Base-by-base conservation (phyloP, 768 basidiomycete species). In the Cubamyces lactineus region DNA sequence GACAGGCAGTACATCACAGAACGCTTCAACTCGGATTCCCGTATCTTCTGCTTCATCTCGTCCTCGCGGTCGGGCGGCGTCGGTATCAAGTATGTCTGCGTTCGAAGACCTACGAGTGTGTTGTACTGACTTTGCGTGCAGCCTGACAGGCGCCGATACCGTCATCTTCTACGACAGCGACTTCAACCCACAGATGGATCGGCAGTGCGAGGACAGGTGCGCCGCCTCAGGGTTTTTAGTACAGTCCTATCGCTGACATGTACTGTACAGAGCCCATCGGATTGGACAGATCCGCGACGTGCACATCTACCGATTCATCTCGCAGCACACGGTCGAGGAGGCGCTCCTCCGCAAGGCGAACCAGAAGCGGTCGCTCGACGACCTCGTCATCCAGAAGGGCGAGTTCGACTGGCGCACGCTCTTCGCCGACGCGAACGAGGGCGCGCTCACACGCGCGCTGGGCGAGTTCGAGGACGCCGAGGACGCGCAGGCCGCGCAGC, bases 141-240 rank as follows among this genome's bases (percentile, higher is more conserved):
- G 93, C 74, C 71, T 91, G 64, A 91, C 89, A 6, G 91, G 91
- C 17, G 94, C 94, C 19, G 94, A 96, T 70, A 98, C 97, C 0
- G 96, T 99, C 69, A 85, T 99, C 57, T 96, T 99, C 74, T 98
- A 96, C 70, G 96, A 98, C 71, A 93, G 92, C 62, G 95, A 97
- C 73, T 97, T 96, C 80, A 94, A 94, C 69, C 96, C 96, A 0
- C 96, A 97, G 73, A 97, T 96, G 92, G 96, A 99, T 73, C 81
- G 91, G 47, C 96, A 99, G 72, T 98, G 97, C 68, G 93, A 96
- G 75, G 96, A 98, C 75, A 82, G 90, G 88, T 88, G 71, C 63
- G 83, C n/a, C n/a, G n/a, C n/a, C n/a, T n/a, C n/a, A n/a, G n/a
- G n/a, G n/a, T n/a, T n/a, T n/a, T n/a, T n/a, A n/a, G n/a, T n/a